Evolutionary conservation across 2,329 filamentous ascomycete species (phyloP).

Genomic region (Sporothrix protearum): DNA sequence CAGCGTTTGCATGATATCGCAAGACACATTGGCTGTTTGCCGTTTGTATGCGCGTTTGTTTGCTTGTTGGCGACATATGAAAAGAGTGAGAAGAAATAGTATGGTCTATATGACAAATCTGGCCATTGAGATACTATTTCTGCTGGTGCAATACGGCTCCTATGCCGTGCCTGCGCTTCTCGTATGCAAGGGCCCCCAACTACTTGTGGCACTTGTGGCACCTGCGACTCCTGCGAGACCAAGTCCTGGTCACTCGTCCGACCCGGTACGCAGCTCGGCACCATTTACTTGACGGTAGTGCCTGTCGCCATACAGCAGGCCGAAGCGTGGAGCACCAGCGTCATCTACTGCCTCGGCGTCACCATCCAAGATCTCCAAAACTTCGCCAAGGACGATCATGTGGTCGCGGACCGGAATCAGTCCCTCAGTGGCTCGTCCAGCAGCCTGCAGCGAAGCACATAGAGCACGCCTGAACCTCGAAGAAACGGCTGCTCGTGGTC

Average conservation of each 20-base stretch:
- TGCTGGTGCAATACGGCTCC: neutral
- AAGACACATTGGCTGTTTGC: no score
- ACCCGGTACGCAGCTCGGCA: neutral
- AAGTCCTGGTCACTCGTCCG: neutral
- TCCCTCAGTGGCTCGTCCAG: conserved; percentile 40
- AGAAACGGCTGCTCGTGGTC: conserved; percentile 36
- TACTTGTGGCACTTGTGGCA: no score
- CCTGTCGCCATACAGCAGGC: conserved; percentile 49
- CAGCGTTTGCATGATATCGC: no score
- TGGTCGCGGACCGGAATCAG: conserved; percentile 50
- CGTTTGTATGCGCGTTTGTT: neutral
- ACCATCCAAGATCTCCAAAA: conserved; percentile 44
- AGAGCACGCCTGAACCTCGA: conserved; percentile 50
- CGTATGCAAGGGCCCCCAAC: neutral
- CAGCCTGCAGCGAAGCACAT: conserved; percentile 39
- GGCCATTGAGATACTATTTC: neutral
- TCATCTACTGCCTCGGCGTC: conserved; percentile 28
- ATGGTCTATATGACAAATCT: neutral
- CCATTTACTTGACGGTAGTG: conserved; percentile 45
- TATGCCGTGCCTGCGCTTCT: neutral
- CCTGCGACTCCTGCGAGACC: neutral
- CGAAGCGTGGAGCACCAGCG: conserved; percentile 37
- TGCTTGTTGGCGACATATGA: neutral
- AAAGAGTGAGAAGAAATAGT: neutral
- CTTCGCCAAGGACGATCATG: conserved; percentile 52